Percentiles rank a stretch among this genome's conserved stretches.
These are phyloP conservation scores for Magnolia changhungtana DNA, from an alignment of 164 flowering plant genomes.

Conservation along the genomic window DNA sequence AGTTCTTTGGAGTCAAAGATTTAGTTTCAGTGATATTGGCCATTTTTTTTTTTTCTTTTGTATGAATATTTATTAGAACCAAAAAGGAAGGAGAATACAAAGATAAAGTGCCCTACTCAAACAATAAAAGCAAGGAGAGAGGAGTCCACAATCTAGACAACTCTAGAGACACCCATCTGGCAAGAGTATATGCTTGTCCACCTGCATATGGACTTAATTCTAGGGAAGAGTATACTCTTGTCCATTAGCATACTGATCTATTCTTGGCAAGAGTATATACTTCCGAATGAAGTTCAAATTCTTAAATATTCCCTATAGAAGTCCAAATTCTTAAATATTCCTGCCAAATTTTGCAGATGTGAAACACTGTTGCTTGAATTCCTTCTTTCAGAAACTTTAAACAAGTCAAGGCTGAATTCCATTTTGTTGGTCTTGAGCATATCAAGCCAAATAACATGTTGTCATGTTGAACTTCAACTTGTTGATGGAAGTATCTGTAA, in stretches of 20 bases:
- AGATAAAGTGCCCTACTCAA: too few relatives aligned
- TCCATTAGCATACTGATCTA: background rate
- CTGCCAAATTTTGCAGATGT: background rate
- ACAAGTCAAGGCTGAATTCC: background rate
- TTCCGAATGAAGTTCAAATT: background rate
- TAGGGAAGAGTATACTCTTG: background rate
- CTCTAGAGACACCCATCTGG: too few relatives aligned
- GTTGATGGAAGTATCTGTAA: background rate
- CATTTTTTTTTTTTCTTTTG: too few relatives aligned
- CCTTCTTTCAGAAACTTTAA: background rate
- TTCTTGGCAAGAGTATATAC: background rate
- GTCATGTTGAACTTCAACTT: slow-evolving; percentile 3
- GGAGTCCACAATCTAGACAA: too few relatives aligned
- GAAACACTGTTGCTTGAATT: background rate
- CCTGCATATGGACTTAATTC: too few relatives aligned
- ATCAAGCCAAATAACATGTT: background rate
- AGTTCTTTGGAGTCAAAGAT: too few relatives aligned
- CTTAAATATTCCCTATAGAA: background rate
- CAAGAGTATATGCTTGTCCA: too few relatives aligned
- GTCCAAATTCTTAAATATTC: background rate
- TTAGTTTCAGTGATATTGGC: too few relatives aligned
- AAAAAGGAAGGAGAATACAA: too few relatives aligned
- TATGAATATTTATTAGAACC: too few relatives aligned
- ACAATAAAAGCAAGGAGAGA: too few relatives aligned
- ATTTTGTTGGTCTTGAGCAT: background rate